Conservation (phyloP, 306 rosid species). For the Castanopsis chinensis region DNA sequence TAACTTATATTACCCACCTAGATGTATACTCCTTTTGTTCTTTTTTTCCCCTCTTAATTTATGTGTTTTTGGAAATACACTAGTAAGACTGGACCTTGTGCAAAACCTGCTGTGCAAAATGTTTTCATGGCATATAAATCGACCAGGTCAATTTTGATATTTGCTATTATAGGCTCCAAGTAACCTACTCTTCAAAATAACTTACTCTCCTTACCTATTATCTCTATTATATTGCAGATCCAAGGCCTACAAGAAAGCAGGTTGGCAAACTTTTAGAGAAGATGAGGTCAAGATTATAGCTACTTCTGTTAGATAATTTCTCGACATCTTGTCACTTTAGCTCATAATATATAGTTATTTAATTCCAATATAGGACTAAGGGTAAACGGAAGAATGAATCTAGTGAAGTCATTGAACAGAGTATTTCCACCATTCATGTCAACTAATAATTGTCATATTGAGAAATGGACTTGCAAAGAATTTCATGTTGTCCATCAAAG, state of each 20-base stretch:
- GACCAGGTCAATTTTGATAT: background rate
- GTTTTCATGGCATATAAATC: background rate
- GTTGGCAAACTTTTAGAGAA: constrained; percentile 9
- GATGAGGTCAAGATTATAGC: constrained; percentile 7
- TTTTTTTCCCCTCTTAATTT: background rate
- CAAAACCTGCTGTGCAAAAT: background rate
- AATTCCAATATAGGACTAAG: background rate
- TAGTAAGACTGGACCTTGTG: background rate
- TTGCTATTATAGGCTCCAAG: background rate
- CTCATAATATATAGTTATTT: background rate
- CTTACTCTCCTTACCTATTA: background rate
- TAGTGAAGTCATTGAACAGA: background rate
- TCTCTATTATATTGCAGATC: constrained; percentile 18
- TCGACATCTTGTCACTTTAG: background rate
- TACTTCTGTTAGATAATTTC: background rate
- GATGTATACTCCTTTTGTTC: background rate
- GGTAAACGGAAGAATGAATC: background rate
- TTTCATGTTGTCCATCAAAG: too few species aligned
- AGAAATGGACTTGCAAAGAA: too few species aligned
- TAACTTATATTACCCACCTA: background rate
- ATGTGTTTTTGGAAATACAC: background rate
- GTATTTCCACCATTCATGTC: too few species aligned
- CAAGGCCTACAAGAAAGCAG: constrained; percentile 25
- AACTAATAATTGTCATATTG: too few species aligned
- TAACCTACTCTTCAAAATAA: background rate